Base-by-base conservation (phyloP, 2,329 filamentous ascomycete species). In the Ilyonectria mors-panacis region DNA sequence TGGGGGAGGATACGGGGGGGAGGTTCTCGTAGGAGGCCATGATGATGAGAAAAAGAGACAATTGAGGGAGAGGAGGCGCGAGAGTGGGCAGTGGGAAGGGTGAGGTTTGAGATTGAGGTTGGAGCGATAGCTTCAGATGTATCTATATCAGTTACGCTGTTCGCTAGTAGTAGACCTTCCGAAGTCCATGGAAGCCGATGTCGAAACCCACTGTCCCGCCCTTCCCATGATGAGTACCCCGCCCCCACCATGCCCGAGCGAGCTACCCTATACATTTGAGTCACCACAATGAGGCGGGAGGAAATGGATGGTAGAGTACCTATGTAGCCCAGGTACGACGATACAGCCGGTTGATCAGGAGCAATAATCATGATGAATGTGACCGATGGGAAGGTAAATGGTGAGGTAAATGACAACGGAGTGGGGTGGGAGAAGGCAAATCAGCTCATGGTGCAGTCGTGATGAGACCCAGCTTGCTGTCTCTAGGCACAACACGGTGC, bases 21-120 rank as follows among this genome's bases (percentile, higher is more conserved):
- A 78, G 70, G 48, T 69, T 65, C 17, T 69, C 54, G 28, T 65
- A 60, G 9, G 72, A 68, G 17, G 66, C 66, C 75, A 76, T 76
- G 54, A 33, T 66, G 26, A 26, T 42, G 30, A 8, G 15, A 15
- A n/a, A 17, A 23, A 23, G 1, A 5, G 12, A 23, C 13, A 1
- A n/a, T 7, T 17, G 28, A n/a, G 21, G 33, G 17, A 4, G 15
- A 47, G 19, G 21, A 4, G 13, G 6, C 42, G 47, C 2, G 26
- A 17, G 5, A 13, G 10, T 23, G 3, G 13, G 23, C 5, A 33
- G 33, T 37, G 23, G 13, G 9, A 28, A 59, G 23, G 13, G 4
- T 28, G 13, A 19, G 37, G 19, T 15, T 33, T n/a, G 37, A 15
- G 53, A 6, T 19, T 10, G 9, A 21, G 26, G 21, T 57, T 44